Percentiles rank a stretch among this genome's conserved stretches.
Conservation (phyloP, 352 stramenopile species). For the Proteromonas lacertae region DNA sequence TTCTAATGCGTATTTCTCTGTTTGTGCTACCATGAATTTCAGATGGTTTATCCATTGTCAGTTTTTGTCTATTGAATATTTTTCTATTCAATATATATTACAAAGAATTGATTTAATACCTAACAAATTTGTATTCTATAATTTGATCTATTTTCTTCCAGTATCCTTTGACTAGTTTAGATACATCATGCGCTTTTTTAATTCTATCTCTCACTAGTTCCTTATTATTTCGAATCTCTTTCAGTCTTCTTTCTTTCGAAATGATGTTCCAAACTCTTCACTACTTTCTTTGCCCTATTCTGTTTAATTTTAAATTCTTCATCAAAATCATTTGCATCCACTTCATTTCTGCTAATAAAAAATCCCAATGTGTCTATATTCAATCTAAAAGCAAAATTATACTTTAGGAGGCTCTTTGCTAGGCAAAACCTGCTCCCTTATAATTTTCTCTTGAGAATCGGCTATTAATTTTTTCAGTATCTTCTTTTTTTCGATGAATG, state of each 20-base stretch:
- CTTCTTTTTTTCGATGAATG: no score
- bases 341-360: conserved; percentile 6
- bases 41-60: conserved; percentile 83
- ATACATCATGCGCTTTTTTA: conserved; percentile 85
- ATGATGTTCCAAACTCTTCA: conserved; percentile 20
- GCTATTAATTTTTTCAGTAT: no score
- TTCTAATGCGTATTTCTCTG: conserved; percentile 62
- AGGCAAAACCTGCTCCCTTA: no score
- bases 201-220: conserved; percentile 81
- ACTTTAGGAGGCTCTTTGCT: no score
- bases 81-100: neutral
- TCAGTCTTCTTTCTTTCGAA: conserved; percentile 16
- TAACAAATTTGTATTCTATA: neutral
- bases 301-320: conserved; percentile 43
- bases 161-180: conserved; percentile 59
- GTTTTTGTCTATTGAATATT: conserved; percentile 3
- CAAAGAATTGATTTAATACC: neutral
- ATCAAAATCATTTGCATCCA: conserved; percentile 64
- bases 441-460: no score
- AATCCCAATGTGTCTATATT: neutral
- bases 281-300: conserved; percentile 27
- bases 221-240: conserved; percentile 5
- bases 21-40: conserved; percentile 66
- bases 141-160: conserved; percentile 9
- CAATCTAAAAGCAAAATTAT: no score